phyloP scores from a whole-genome alignment of 495 filamentous ascomycete genomes.

The Niebla homalea region DNA sequence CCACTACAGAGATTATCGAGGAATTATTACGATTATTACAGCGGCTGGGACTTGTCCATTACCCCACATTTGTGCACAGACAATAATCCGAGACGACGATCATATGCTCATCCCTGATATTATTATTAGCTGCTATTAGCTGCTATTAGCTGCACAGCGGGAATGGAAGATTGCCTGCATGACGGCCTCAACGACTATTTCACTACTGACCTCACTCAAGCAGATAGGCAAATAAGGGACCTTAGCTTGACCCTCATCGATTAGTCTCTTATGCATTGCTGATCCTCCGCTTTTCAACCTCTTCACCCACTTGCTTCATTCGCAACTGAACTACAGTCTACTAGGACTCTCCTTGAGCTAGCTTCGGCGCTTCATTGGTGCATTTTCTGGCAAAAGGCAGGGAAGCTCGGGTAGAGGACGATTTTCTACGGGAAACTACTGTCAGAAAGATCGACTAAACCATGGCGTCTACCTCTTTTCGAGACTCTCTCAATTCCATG shows the following conservation, averaged over 20 bases:
- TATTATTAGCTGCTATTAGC: no score
- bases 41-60: no score
- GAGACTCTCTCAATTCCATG: conserved; percentile 85
- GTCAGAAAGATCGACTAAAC: conserved; percentile 9
- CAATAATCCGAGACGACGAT: not conserved
- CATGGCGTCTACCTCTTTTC: conserved; percentile 86
- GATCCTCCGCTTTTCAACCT: conserved; percentile 1
- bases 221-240: not conserved
- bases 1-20: no score
- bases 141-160: conserved; percentile 1
- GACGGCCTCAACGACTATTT: not conserved
- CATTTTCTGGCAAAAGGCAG: conserved; percentile 2
- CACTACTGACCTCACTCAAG: no score
- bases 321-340: not conserved
- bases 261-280: not conserved
- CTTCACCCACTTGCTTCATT: not conserved
- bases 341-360: not conserved
- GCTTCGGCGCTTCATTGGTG: conserved; percentile 3
- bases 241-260: not conserved
- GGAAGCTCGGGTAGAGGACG: conserved; percentile 9
- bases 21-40: no score
- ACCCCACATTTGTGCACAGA: no score
- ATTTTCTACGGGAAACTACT: conserved; percentile 5
- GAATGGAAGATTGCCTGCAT: conserved; percentile 5
- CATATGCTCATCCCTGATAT: conserved; percentile 3